These are phyloP conservation scores for Elymus sibiricus DNA, from an alignment of 176 grass and related monocot genomes.

Conservation along the genomic window DNA sequence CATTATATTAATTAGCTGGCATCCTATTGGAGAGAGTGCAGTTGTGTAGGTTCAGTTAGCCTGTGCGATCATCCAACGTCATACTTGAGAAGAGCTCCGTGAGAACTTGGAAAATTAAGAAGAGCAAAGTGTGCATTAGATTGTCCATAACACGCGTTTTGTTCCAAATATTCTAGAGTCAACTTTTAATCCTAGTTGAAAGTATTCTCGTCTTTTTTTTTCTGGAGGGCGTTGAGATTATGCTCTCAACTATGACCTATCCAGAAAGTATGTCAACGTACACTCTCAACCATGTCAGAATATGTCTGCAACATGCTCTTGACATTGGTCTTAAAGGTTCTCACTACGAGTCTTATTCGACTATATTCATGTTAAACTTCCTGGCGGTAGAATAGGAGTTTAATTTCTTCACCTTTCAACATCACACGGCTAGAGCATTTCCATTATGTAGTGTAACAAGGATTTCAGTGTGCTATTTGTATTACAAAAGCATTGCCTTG, in stretches of 20 bases:
- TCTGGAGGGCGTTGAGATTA: not conserved
- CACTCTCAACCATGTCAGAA: too few relatives aligned
- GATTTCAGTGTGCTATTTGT: not conserved
- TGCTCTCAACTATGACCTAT: not conserved
- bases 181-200: not conserved
- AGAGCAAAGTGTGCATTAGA: not conserved
- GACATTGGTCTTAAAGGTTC: not conserved
- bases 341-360: not conserved
- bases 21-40: not conserved
- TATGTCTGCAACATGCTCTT: too few relatives aligned
- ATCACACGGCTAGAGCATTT: not conserved
- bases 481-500: not conserved
- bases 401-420: not conserved
- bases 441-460: not conserved
- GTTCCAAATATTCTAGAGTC: not conserved
- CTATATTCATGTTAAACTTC: not conserved
- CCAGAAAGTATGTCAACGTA: not conserved
- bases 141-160: not conserved
- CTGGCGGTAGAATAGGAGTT: not conserved
- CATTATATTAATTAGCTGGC: not conserved
- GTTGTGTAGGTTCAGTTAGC: not conserved
- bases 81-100: not conserved
- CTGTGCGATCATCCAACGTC: not conserved
- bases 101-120: not conserved
- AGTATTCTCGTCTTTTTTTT: not conserved